Percentiles rank a stretch among this genome's conserved stretches.
Conservation (phyloP, 148 eudicot species). For the Bassia scoparia region DNA sequence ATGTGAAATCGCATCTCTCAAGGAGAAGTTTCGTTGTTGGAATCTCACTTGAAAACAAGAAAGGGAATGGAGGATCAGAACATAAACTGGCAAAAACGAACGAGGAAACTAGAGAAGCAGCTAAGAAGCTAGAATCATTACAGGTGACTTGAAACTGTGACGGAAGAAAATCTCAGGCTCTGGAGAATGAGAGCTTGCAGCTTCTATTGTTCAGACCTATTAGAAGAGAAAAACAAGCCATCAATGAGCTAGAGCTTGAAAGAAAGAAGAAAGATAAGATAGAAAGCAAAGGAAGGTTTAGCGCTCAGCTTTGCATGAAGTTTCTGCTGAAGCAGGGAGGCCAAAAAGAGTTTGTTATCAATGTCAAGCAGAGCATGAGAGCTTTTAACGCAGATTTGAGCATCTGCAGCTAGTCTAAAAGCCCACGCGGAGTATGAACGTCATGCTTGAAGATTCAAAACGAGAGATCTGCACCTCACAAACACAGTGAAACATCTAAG, state of each 20-base stretch:
- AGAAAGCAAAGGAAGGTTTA: constrained; percentile 81
- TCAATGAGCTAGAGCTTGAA: constrained; percentile 61
- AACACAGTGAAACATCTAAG: constrained; percentile 41
- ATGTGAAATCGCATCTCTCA: constrained; percentile 57
- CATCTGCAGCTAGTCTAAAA: constrained; percentile 63
- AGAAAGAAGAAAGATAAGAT: constrained; percentile 74
- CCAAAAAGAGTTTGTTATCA: constrained; percentile 69
- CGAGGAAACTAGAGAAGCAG: constrained; percentile 56
- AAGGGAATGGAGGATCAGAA: constrained; percentile 55
- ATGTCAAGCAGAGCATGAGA: constrained; percentile 62
- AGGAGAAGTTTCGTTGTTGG: constrained; percentile 74
- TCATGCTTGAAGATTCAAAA: constrained; percentile 74
- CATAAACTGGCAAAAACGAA: constrained; percentile 41
- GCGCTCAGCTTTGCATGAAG: constrained; percentile 78
- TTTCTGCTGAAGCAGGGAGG: constrained; percentile 81
- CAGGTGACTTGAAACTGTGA: constrained; percentile 61
- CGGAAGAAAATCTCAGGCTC: constrained; percentile 67
- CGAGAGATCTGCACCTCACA: constrained; percentile 53
- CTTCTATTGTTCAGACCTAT: constrained; percentile 55
- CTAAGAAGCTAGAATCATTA: constrained; percentile 42
- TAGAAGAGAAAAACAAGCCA: constrained; percentile 86
- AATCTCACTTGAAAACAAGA: constrained; percentile 58
- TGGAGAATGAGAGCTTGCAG: constrained; percentile 77
- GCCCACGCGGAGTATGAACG: constrained; percentile 71
- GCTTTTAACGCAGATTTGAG: constrained; percentile 64